These are phyloP conservation scores for Davidsoniella eucalypti DNA, from an alignment of 2,329 filamentous ascomycete genomes.

Conservation along the genomic window DNA sequence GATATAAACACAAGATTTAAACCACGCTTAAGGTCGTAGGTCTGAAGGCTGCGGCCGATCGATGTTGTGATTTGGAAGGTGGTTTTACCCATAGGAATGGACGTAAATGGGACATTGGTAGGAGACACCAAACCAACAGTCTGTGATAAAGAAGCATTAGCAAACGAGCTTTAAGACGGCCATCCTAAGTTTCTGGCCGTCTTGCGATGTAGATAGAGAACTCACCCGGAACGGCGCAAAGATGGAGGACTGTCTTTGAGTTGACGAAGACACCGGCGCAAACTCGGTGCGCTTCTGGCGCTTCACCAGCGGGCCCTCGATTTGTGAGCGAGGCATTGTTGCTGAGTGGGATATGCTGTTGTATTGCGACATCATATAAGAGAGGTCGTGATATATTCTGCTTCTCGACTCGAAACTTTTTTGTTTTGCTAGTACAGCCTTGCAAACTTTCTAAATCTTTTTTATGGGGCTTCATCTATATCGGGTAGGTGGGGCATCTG, in stretches of 20 bases:
- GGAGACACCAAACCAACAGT: constrained; percentile 89
- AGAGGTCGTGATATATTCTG: background rate
- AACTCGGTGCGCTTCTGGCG: constrained; percentile 48
- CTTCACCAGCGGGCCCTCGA: constrained; percentile 52
- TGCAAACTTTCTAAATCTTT: constrained; percentile 9
- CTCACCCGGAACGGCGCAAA: constrained; percentile 87
- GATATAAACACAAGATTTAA: constrained; percentile 89
- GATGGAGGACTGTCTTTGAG: constrained; percentile 51
- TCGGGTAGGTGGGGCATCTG: constrained; percentile 9
- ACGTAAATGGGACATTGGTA: constrained; percentile 77
- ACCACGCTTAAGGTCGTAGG: constrained; percentile 81
- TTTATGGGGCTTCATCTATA: constrained; percentile 11
- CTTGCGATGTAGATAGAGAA: constrained; percentile 2
- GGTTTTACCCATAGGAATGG: constrained; percentile 75
- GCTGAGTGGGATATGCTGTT: background rate
- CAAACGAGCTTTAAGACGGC: background rate
- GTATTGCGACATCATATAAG: too few relatives aligned
- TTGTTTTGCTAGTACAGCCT: constrained; percentile 3
- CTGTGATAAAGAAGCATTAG: constrained; percentile 27
- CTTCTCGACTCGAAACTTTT: background rate
- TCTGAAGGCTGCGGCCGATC: constrained; percentile 77
- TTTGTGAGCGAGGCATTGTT: constrained; percentile 40
- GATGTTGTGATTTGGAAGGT: constrained; percentile 97
- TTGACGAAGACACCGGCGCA: constrained; percentile 22
- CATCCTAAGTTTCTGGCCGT: background rate